Base-by-base conservation (phyloP, 495 filamentous ascomycete genomes). In the Rusavskia elegans region DNA sequence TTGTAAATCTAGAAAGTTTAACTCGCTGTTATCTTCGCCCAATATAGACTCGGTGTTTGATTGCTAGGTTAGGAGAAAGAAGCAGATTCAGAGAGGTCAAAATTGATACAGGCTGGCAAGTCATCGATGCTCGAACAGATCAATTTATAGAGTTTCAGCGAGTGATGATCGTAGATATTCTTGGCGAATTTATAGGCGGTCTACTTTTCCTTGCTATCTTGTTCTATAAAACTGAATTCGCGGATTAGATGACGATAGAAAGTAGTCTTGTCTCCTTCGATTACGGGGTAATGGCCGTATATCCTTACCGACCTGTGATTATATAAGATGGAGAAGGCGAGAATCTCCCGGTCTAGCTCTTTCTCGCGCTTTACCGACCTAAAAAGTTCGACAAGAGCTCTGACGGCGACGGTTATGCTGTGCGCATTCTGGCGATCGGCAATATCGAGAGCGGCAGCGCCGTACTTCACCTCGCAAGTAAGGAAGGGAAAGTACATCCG, bases 281-380 rank as follows among this genome's bases (percentile, higher is more conserved):
- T 60, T 10, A 62, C 16, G 49, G 59, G 25, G 53, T 65, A 65
- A 55, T 65, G 49, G 11, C 59, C 57, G 39, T 62, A 65, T n/a
- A 63, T 58, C 32, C 57, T 59, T 16, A 65, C 53, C 0, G 42
- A 45, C 49, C 50, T 38, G 38, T 69, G 50, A 55, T 75, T 59
- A 57, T 74, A 67, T 23, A 68, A 75, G 53, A 77, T 61, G 2
- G 68, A 75, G 64, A 75, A 76, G 36, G 62, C 61, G 50, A 71
- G 59, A 30, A 72, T 67, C 55, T 72, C 55, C 50, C 61, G 62
- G 53, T 73, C 14, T 41, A 72, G 48, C 57, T 72, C 66, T 17
- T 62, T 52, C 52, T 70, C 58, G 39, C 67, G 68, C 39, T 61
- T 61, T 5, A 69, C 64, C 13, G 21, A 4, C 20, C 51, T 48